Evolutionary conservation across 768 basidiomycete species (phyloP).

Genomic region (Lentinus brumalis): DNA sequence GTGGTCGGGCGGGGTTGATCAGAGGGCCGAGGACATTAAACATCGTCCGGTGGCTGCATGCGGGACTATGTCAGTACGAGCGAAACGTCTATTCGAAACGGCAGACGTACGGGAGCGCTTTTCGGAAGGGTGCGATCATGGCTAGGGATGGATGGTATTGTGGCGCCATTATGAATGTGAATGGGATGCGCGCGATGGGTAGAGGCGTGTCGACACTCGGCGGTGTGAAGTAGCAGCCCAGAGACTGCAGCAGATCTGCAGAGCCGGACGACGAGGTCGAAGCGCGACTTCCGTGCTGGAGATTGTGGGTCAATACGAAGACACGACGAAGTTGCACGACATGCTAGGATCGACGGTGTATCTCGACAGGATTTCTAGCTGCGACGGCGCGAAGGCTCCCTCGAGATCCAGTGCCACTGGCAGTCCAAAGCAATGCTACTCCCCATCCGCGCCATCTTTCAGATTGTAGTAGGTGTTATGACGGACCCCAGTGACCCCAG

Average conservation of each 20-base stretch:
- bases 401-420: too few relatives aligned
- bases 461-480: too few relatives aligned
- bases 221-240: conserved; percentile 74
- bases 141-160: conserved; percentile 91
- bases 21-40: conserved; percentile 96
- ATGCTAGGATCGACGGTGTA: too few relatives aligned
- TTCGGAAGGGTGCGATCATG: conserved; percentile 79
- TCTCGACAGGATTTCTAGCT: too few relatives aligned
- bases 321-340: not conserved
- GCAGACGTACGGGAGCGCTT: conserved; percentile 70
- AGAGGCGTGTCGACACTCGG: conserved; percentile 59
- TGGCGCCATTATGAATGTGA: conserved; percentile 92
- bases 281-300: conserved; percentile 85
- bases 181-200: conserved; percentile 68
- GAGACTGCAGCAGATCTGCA: conserved; percentile 85
- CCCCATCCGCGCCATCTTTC: too few relatives aligned
- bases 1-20: conserved; percentile 86
- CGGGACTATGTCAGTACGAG: not conserved
- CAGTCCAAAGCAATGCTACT: too few relatives aligned
- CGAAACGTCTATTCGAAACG: not conserved
- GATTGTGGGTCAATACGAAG: not conserved
- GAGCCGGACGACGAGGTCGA: conserved; percentile 95
- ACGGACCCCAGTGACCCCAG: too few relatives aligned
- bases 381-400: too few relatives aligned
- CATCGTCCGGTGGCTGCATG: conserved; percentile 65